Percentiles rank a stretch among this genome's conserved stretches.
phyloP scores from a whole-genome alignment of 345 rosid species.

The Noccaea caerulescens region DNA sequence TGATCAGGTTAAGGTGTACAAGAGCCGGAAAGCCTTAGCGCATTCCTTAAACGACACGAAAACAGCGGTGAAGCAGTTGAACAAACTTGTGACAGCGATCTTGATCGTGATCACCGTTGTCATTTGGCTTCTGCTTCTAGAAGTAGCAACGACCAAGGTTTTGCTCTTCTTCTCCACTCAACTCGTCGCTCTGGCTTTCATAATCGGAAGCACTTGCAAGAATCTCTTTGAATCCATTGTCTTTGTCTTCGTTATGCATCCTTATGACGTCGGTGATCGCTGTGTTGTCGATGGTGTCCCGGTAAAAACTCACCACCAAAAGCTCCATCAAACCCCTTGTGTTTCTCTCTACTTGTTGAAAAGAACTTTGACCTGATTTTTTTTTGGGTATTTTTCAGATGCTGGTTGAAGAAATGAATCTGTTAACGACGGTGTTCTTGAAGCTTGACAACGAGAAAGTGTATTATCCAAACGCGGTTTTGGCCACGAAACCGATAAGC shows the following conservation, averaged over 20 bases:
- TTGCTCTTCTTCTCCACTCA: constrained; percentile 74
- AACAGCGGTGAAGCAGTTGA: constrained; percentile 87
- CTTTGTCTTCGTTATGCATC: constrained; percentile 83
- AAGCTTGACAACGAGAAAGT: constrained; percentile 76
- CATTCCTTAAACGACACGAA: constrained; percentile 87
- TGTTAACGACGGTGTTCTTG: constrained; percentile 71
- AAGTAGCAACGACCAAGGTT: constrained; percentile 80
- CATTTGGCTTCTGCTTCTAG: constrained; percentile 77
- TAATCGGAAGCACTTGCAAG: constrained; percentile 85
- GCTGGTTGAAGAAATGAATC: constrained; percentile 87
- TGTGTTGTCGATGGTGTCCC: constrained; percentile 80
- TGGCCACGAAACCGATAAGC: constrained; percentile 66
- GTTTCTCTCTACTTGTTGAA: neutral
- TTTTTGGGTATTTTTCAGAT: constrained; percentile 49
- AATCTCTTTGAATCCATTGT: constrained; percentile 80
- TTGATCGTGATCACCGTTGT: constrained; percentile 53
- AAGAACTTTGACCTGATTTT: neutral
- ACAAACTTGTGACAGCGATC: constrained; percentile 68
- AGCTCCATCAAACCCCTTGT: neutral
- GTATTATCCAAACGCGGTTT: constrained; percentile 64
- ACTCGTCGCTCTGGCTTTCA: constrained; percentile 70
- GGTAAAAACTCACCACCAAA: constrained; percentile 43
- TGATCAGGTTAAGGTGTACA: constrained; percentile 83
- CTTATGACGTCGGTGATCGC: constrained; percentile 82
- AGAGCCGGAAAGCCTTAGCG: constrained; percentile 64